These are phyloP conservation scores for Phialocephala subalpina DNA, from an alignment of 2,329 filamentous ascomycete genomes.

Conservation along the genomic window DNA sequence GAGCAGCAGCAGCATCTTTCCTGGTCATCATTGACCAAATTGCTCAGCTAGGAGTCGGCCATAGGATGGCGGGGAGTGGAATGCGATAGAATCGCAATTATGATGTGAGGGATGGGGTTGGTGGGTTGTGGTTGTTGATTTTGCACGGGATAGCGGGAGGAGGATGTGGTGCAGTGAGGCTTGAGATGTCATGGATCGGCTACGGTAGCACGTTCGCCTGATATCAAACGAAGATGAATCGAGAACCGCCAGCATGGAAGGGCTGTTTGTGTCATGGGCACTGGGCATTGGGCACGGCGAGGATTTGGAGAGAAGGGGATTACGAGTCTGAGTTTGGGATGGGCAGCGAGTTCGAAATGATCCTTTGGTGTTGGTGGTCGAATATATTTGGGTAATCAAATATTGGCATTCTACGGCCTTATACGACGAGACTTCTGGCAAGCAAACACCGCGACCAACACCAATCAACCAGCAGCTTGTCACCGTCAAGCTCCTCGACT, in stretches of 20 bases:
- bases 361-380: too few species aligned
- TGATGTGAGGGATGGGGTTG: conserved; percentile 6
- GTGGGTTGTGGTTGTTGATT: conserved; percentile 11
- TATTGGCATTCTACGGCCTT: not conserved
- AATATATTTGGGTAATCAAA: too few species aligned
- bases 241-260: conserved; percentile 9
- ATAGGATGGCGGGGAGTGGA: conserved; percentile 28
- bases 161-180: conserved; percentile 12
- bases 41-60: conserved; percentile 38
- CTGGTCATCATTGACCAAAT: conserved; percentile 64
- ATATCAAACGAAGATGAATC: conserved; percentile 32
- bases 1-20: conserved; percentile 67
- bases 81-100: conserved; percentile 2
- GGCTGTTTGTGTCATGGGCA: conserved; percentile 21
- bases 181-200: not conserved
- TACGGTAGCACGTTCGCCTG: not conserved
- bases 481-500: not conserved
- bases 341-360: not conserved
- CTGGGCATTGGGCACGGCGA: conserved; percentile 5
- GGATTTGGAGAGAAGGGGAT: not conserved
- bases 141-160: conserved; percentile 2
- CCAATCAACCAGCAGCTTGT: not conserved
- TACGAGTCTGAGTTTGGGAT: not conserved
- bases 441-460: not conserved
- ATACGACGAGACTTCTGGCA: not conserved